A percentile compares a stretch with the other conserved stretches of the same genome.
Evolutionary conservation across 805 yeast species (phyloP).

Genomic region (Candida arabinofermentans): DNA sequence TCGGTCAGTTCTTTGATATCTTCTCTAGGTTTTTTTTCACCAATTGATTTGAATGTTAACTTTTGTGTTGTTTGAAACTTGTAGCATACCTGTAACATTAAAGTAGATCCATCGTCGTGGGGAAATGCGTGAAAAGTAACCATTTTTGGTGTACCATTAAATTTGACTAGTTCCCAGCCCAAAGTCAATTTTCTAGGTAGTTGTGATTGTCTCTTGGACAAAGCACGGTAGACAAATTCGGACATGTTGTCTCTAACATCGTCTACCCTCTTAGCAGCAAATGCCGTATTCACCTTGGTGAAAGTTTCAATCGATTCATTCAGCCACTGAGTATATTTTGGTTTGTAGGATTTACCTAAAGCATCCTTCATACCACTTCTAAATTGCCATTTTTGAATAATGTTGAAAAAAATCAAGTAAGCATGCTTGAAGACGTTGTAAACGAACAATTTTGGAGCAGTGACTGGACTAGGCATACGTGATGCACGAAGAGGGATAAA

Average conservation of each 20-base stretch:
- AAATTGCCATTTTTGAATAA: constrained; percentile 47
- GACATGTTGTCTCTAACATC: constrained; percentile 44
- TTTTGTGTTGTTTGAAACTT: constrained; percentile 60
- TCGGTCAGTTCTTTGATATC: constrained; percentile 54
- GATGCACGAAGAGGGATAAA: constrained; percentile 50
- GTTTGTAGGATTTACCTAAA: constrained; percentile 43
- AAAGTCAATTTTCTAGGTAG: constrained; percentile 57
- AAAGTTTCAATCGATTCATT: constrained; percentile 76
- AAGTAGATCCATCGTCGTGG: constrained; percentile 34
- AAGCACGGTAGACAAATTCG: constrained; percentile 60
- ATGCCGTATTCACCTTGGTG: constrained; percentile 75
- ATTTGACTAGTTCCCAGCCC: constrained; percentile 74
- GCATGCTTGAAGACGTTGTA: constrained; percentile 55
- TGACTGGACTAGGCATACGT: constrained; percentile 37
- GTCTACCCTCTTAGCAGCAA: constrained; percentile 56
- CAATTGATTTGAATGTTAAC: constrained; percentile 41
- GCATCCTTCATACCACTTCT: constrained; percentile 31
- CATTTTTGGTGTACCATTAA: constrained; percentile 68
- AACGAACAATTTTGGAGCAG: constrained; percentile 38
- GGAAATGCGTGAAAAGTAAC: constrained; percentile 59
- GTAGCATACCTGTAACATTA: constrained; percentile 50
- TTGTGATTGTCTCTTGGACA: constrained; percentile 45
- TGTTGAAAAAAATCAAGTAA: constrained; percentile 64
- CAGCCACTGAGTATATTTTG: constrained; percentile 74
- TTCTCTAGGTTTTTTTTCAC: constrained; percentile 40